Conservation (phyloP, 352 stramenopile genomes). For the Thraustotheca clavata region DNA sequence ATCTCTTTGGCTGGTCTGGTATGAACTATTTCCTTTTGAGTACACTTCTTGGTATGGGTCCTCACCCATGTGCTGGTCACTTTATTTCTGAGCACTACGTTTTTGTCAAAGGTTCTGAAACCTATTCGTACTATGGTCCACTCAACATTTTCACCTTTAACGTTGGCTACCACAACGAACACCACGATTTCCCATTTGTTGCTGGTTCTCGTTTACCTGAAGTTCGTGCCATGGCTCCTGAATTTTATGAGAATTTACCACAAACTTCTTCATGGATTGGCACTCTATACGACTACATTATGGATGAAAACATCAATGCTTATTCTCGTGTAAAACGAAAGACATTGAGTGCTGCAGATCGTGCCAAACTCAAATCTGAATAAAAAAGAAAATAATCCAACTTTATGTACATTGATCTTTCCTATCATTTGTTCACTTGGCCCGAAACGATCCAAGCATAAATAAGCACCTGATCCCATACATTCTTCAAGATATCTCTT, state of each 20-base stretch:
- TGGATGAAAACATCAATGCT: conserved; percentile 83
- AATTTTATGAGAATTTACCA: conserved; percentile 94
- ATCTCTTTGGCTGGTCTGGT: conserved; percentile 64
- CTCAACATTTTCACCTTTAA: conserved; percentile 96
- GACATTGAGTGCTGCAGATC: conserved; percentile 37
- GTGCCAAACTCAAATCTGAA: conserved; percentile 61
- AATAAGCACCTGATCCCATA: no score
- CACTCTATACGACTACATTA: conserved; percentile 91
- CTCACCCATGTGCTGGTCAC: conserved; percentile 95
- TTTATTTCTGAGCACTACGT: conserved; percentile 98
- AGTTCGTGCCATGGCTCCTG: conserved; percentile 80
- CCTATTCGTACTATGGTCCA: conserved; percentile 96
- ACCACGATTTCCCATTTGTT: conserved; percentile 96
- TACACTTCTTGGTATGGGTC: conserved; percentile 85
- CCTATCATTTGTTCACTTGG: no score
- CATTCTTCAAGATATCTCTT: no score
- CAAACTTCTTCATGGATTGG: conserved; percentile 89
- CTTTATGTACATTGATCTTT: background rate
- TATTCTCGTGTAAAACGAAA: conserved; percentile 88
- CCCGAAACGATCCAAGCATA: no score
- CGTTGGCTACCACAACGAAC: conserved; percentile 97
- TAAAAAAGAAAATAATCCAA: no score
- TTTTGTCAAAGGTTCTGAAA: conserved; percentile 91
- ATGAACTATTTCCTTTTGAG: conserved; percentile 90
- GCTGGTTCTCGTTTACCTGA: conserved; percentile 84